A percentile compares a stretch with the other conserved stretches of the same genome.
phyloP scores from a whole-genome alignment of 1,284 basidiomycete species.

The Singerocomus inundabilis region DNA sequence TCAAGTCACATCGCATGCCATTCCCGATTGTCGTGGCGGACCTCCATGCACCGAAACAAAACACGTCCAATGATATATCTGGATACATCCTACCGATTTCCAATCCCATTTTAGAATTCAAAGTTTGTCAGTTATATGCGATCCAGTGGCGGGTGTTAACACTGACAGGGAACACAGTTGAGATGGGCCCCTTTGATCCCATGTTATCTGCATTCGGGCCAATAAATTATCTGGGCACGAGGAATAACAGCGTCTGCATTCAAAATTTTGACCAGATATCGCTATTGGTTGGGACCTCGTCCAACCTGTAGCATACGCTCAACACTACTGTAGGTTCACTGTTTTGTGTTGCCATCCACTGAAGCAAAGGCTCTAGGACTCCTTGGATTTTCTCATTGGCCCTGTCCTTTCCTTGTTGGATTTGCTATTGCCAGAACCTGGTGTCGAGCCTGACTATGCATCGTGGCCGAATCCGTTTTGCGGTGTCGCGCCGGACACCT shows the following conservation, averaged over 20 bases:
- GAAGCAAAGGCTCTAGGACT: slow-evolving; percentile 4
- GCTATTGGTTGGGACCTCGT: slow-evolving; percentile 42
- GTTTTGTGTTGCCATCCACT: neutral
- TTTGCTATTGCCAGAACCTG: slow-evolving; percentile 23
- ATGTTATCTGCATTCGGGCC: slow-evolving; percentile 44
- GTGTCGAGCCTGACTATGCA: slow-evolving; percentile 29
- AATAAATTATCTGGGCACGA: slow-evolving; percentile 43
- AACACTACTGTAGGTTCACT: slow-evolving; percentile 34
- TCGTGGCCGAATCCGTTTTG: slow-evolving; percentile 45
- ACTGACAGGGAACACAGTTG: slow-evolving; percentile 30
- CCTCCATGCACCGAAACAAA: slow-evolving; percentile 26
- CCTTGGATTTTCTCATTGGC: slow-evolving; percentile 22
- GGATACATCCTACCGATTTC: slow-evolving; percentile 34
- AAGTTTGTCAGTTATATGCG: slow-evolving; percentile 38
- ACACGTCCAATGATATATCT: slow-evolving; percentile 22
- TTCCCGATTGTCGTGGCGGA: slow-evolving; percentile 40
- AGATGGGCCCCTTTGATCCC: slow-evolving; percentile 47
- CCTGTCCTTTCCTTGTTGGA: slow-evolving; percentile 29
- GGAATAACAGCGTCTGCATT: slow-evolving; percentile 42
- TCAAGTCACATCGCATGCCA: slow-evolving; percentile 34
- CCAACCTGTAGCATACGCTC: slow-evolving; percentile 39
- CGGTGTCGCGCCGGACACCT: slow-evolving; percentile 38
- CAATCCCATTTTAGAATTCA: slow-evolving; percentile 46
- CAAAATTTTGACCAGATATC: slow-evolving; percentile 49
- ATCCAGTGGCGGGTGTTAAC: neutral